Conservation (phyloP, 2,329 filamentous ascomycete genomes). For the Fusarium brachygibbosum region DNA sequence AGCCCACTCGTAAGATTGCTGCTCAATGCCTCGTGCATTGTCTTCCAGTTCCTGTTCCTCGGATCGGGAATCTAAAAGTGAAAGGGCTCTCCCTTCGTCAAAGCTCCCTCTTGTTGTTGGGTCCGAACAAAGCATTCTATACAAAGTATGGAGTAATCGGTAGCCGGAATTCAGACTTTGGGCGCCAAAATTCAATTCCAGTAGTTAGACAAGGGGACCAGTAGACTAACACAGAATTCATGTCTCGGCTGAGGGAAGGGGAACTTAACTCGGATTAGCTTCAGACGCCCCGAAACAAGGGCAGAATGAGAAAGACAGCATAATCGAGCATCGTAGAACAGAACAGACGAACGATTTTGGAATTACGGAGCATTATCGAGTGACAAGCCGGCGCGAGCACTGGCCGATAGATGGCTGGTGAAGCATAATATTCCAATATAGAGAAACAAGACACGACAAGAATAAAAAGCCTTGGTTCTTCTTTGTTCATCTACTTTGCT, state of each 20-base stretch:
- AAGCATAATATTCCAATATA: slow-evolving; percentile 41
- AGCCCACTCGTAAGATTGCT: slow-evolving; percentile 48
- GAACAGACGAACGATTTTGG: neutral
- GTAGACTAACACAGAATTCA: slow-evolving; percentile 12
- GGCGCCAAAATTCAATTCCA: slow-evolving; percentile 23
- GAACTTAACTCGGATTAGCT: slow-evolving; percentile 32
- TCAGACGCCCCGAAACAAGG: slow-evolving; percentile 33
- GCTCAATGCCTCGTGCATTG: slow-evolving; percentile 44
- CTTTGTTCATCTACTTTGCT: neutral
- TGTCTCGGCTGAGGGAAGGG: slow-evolving; percentile 20
- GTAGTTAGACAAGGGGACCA: slow-evolving; percentile 17
- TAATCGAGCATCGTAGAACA: slow-evolving; percentile 6
- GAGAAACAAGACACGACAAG: slow-evolving; percentile 18
- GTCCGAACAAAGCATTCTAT: slow-evolving; percentile 11
- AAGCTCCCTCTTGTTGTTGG: slow-evolving; percentile 3
- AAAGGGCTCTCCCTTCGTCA: slow-evolving; percentile 9
- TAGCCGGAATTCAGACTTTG: slow-evolving; percentile 14
- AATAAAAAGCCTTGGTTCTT: slow-evolving; percentile 12
- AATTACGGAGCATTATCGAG: slow-evolving; percentile 6
- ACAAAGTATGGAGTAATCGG: slow-evolving; percentile 16
- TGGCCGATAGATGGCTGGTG: slow-evolving; percentile 32
- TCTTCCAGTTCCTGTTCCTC: neutral
- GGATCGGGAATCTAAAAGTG: neutral
- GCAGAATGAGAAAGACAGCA: neutral
- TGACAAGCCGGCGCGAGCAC: slow-evolving; percentile 34